A percentile compares a stretch with the other conserved stretches of the same genome.
These are phyloP conservation scores for Polytrichum formosum DNA, from an alignment of 225 moss, liverwort and hornwort species.

Conservation along the genomic window DNA sequence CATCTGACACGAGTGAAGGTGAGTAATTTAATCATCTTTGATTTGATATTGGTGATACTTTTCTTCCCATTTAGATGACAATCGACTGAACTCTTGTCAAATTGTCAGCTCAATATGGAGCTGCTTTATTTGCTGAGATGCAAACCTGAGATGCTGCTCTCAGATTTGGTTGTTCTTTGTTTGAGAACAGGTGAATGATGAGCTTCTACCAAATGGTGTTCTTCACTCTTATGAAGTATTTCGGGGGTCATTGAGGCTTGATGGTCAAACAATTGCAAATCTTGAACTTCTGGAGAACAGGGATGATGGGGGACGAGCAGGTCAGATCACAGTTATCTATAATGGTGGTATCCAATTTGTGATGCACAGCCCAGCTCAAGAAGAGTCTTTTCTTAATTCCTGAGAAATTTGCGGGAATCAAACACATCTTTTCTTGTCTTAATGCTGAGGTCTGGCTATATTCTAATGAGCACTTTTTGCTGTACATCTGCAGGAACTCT, in stretches of 20 bases:
- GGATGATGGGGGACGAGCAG: slow-evolving; percentile 73
- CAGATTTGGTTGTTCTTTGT: slow-evolving; percentile 1
- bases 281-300: slow-evolving; percentile 90
- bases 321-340: slow-evolving; percentile 24
- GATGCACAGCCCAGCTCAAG: not conserved
- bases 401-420: not conserved
- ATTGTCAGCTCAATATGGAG: too few species aligned
- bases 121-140: not conserved
- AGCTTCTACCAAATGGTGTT: slow-evolving; percentile 78
- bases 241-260: slow-evolving; percentile 80
- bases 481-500: slow-evolving; percentile 61
- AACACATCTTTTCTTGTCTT: not conserved
- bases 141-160: not conserved
- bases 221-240: slow-evolving; percentile 83
- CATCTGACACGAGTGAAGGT: slow-evolving; percentile 85
- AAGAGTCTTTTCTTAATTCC: not conserved
- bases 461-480: slow-evolving; percentile 3
- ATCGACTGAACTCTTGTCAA: too few species aligned
- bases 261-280: slow-evolving; percentile 84
- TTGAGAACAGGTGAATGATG: slow-evolving; percentile 65
- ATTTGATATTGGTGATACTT: too few species aligned
- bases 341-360: not conserved
- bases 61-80: too few species aligned
- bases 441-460: too few species aligned
- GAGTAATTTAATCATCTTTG: slow-evolving; percentile 8